Evolutionary conservation across 169 alveolate genomes (phyloP), one percentile per base, ranked within the genome.

Genomic region (Perkinsus chesapeaki): DNA sequence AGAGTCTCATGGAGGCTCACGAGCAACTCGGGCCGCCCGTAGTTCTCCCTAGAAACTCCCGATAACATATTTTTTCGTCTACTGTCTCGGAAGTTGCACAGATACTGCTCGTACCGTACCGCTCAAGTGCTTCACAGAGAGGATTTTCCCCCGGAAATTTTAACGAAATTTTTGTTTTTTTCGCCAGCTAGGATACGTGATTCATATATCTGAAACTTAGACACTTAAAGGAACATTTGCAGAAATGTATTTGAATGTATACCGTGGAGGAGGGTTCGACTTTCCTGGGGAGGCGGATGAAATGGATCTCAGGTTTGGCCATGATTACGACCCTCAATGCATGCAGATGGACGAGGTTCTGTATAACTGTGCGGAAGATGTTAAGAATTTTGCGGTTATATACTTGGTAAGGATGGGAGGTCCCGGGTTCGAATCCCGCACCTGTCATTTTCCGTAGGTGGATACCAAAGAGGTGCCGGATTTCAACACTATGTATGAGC

Each of bases 291-390:
- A n/a, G n/a, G n/a, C n/a, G n/a, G n/a, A n/a, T n/a, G n/a, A n/a
- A n/a, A n/a, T n/a, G n/a, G n/a, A n/a, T n/a, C n/a, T 99, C n/a
- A 96, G 99, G 92, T 99, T 99, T 94, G 99, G 99, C 37, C 99
- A 98, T 92, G 99, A 99, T 96, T 97, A 97, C 96, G 99, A 99
- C 94, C 98, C 99, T 37, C 98, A 97, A 93, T 99, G 99, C 93
- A 99, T 99, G 99, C 96, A 98, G 93, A 98, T 98, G 99, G 99
- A 99, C 96, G 99, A 99, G 95, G 95, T 98, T 73, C 97, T 99
- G 20, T 98, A 97, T 95, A 98, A 98, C 93, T 97, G 98, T 20
- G 99, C 99, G 5, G 99, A 99, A 91, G 99, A 98, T 91, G 99
- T 99, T 16, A 96, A 97, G 94, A 98, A 98, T 92, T 98, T 99